Conservation (phyloP, 2,329 filamentous ascomycete genomes). For the Scedosporium boydii region DNA sequence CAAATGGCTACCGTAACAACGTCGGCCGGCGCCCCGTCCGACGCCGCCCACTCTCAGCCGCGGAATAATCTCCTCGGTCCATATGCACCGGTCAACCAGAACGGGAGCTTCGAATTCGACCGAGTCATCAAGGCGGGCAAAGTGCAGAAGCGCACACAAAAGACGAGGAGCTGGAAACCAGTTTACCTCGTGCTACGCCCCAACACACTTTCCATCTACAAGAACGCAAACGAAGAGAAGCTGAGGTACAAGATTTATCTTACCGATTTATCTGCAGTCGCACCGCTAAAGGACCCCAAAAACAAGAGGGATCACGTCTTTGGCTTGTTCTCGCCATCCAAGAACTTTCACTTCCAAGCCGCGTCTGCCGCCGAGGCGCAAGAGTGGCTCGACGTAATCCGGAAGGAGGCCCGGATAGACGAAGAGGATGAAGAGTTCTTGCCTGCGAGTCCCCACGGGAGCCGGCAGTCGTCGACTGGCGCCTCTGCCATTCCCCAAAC, state of each 20-base stretch:
- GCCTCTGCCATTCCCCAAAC: conserved; percentile 5
- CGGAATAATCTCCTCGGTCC: not conserved
- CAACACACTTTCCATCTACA: conserved; percentile 86
- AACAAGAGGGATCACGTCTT: conserved; percentile 81
- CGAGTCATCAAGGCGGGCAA: conserved; percentile 83
- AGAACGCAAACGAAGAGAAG: conserved; percentile 80
- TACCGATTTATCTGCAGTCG: conserved; percentile 83
- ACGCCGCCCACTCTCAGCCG: not conserved
- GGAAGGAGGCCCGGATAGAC: conserved; percentile 71
- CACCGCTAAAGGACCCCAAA: conserved; percentile 80
- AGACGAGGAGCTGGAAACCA: conserved; percentile 92
- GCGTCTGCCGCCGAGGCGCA: conserved; percentile 62
- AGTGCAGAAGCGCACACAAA: conserved; percentile 80
- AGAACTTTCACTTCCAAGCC: conserved; percentile 87
- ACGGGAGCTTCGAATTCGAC: conserved; percentile 94
- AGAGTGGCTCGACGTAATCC: conserved; percentile 78
- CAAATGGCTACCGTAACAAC: conserved; percentile 6
- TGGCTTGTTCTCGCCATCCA: conserved; percentile 80
- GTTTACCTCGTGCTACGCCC: conserved; percentile 85
- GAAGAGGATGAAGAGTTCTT: conserved; percentile 82
- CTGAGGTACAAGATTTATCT: conserved; percentile 81
- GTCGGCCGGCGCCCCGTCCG: not conserved
- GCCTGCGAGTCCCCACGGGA: conserved; percentile 54
- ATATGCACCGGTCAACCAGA: conserved; percentile 77
- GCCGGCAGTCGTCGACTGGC: conserved; percentile 28